Conservation (phyloP, 2,329 filamentous ascomycete genomes). For the Aspergillus pseudotamarii region DNA sequence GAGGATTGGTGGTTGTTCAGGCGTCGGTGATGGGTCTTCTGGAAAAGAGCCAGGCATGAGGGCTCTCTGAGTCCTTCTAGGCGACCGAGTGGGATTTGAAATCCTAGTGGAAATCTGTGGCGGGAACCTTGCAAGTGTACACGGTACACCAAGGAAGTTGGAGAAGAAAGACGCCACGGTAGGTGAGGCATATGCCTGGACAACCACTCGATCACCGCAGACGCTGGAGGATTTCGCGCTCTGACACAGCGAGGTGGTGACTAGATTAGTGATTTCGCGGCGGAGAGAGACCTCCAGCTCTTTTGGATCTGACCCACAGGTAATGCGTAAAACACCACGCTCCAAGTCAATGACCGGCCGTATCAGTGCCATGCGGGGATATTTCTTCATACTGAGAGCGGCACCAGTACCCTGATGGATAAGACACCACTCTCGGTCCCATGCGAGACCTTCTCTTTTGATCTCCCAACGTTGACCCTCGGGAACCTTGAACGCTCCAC, state of each 20-base stretch:
- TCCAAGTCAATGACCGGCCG: slow-evolving; percentile 73
- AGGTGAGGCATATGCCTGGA: slow-evolving; percentile 69
- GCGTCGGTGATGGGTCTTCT: slow-evolving; percentile 47
- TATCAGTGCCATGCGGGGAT: slow-evolving; percentile 85
- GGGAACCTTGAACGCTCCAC: slow-evolving; percentile 75
- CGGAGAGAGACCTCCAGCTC: slow-evolving; percentile 41
- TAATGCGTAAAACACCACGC: slow-evolving; percentile 65
- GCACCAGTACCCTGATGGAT: slow-evolving; percentile 83
- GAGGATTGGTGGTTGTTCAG: slow-evolving; percentile 62
- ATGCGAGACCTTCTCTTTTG: slow-evolving; percentile 78
- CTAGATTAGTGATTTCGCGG: slow-evolving; percentile 45
- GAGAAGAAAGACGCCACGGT: slow-evolving; percentile 78
- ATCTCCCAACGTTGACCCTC: slow-evolving; percentile 70
- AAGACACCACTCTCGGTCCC: slow-evolving; percentile 97
- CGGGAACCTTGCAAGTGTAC: slow-evolving; percentile 81
- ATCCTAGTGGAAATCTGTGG: slow-evolving; percentile 65
- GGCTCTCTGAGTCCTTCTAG: slow-evolving; percentile 24
- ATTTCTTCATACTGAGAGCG: slow-evolving; percentile 84
- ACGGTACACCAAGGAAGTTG: slow-evolving; percentile 72
- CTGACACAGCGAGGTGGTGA: slow-evolving; percentile 66
- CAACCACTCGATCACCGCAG: slow-evolving; percentile 77
- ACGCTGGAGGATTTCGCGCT: slow-evolving; percentile 63
- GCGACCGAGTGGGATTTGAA: slow-evolving; percentile 25
- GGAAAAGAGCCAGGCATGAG: slow-evolving; percentile 59
- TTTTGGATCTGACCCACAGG: slow-evolving; percentile 33